phyloP scores from a whole-genome alignment of 2,329 filamentous ascomycete species.

The Stagonosporopsis cucurbitacearum region DNA sequence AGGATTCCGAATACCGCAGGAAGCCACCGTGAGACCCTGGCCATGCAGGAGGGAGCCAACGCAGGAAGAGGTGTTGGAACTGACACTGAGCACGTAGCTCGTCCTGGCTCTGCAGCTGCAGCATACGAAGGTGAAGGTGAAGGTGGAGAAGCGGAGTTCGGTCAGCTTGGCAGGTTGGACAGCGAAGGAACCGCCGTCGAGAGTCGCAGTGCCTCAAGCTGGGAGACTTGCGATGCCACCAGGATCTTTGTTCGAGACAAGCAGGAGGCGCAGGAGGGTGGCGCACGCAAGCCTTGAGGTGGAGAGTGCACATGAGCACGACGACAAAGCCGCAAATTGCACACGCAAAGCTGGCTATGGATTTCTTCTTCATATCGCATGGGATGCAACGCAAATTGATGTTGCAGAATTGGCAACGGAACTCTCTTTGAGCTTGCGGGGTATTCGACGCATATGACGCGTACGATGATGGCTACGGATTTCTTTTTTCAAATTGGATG shows the following conservation, averaged over 20 bases:
- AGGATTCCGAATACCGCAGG: no score
- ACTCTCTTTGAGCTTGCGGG: no score
- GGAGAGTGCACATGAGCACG: not conserved
- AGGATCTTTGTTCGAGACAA: not conserved
- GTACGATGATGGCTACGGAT: no score
- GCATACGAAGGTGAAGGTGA: not conserved
- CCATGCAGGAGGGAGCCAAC: not conserved
- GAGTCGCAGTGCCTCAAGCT: not conserved
- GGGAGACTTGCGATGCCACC: constrained; percentile 4
- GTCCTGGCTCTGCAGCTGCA: not conserved
- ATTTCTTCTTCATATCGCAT: not conserved
- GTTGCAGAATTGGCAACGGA: no score
- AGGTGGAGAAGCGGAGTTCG: not conserved
- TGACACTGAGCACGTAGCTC: not conserved
- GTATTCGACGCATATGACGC: no score
- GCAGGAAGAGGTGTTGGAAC: not conserved
- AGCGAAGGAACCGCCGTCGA: not conserved
- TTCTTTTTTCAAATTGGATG: no score
- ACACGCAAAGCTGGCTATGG: not conserved
- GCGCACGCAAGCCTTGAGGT: not conserved
- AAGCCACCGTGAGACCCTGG: not conserved
- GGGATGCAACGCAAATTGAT: no score
- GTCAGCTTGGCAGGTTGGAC: not conserved
- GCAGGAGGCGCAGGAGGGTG: not conserved
- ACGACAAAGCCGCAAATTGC: no score